Evolutionary conservation across 106 monocot genomes (phyloP), one percentile per base, ranked within the genome.

Genomic region (Phalaenopsis aphrodite): DNA sequence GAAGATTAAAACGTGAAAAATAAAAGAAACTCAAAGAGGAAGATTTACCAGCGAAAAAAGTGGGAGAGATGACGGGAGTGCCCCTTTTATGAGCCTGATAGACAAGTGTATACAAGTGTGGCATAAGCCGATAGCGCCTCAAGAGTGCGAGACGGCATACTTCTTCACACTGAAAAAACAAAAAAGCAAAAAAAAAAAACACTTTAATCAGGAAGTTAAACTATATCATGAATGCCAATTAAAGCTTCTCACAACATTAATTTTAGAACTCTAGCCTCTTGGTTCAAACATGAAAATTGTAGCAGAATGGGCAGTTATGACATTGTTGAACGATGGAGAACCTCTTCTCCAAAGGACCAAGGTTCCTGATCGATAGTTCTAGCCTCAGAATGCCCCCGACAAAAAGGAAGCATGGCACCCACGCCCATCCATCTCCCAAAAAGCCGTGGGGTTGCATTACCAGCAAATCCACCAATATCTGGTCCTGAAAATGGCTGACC

Each of bases 341-440:
- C 97, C 92, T 98, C 97, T 87, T 90, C 84, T 41, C 97, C 97
- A 80, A 98, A 98, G 69, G 89, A 88, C 92, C 92, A 93, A 47
- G 92, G 92, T 39, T 93, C 92, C 8, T 93, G 90, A 52, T 90
- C 90, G 83, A 83, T 82, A 8, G 90, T 98, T 75, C 83, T 81
- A 56, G 80, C 55, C 85, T 98, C 94, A 72, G 92, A 86, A 82
- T 98, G 97, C 56, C 88, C 97, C 78, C 97, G 91, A 75, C 87
- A 94, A 76, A 98, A 98, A 23, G 97, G 97, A 88, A 98, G 94
- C 87, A 98, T 82, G 39, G 97, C 81, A 45, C 94, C 92, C 6
- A 98, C 24, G 78, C 92, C 97, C 94, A 98, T 94, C 97, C 97
- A 98, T 88, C 97, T 90, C 61, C 90, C 97, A 78, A 93, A 93